Evolutionary conservation across 495 filamentous ascomycete genomes (phyloP).

Genomic region (Pyrenopolyporus hunteri): DNA sequence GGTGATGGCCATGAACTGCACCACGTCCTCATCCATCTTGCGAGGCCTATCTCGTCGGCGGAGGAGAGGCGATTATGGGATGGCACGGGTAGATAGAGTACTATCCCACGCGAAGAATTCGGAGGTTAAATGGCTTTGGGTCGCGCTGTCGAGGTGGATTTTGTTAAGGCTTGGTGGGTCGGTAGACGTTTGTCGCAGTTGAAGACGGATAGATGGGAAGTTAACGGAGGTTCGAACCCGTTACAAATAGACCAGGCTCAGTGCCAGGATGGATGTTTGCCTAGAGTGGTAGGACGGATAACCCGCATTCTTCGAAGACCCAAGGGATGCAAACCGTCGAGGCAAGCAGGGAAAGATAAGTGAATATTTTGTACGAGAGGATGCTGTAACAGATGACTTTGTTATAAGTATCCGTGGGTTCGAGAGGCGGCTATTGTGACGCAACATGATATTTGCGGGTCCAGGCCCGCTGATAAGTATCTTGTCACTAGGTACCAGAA

Average conservation of each 20-base stretch:
- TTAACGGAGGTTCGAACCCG: not conserved
- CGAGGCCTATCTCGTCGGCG: conserved; percentile 9
- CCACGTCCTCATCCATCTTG: conserved; percentile 71
- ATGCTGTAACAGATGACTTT: conserved; percentile 5
- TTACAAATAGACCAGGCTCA: not conserved
- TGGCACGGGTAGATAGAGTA: no score
- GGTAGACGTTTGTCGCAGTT: not conserved
- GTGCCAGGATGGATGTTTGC: not conserved
- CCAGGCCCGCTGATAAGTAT: conserved; percentile 12
- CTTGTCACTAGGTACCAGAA: not conserved
- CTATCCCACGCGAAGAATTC: no score
- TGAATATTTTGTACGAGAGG: not conserved
- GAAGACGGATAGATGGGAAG: not conserved
- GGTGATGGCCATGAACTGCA: conserved; percentile 74
- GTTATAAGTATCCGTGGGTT: not conserved
- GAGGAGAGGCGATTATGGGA: not conserved
- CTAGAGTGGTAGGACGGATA: not conserved
- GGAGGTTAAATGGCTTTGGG: not conserved
- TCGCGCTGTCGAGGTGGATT: not conserved
- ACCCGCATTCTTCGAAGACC: not conserved
- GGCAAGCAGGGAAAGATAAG: not conserved
- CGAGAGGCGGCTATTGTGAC: conserved; percentile 37
- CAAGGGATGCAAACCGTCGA: not conserved
- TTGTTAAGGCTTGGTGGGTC: not conserved
- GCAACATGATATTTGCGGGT: conserved; percentile 32